Evolutionary conservation across 495 filamentous ascomycete genomes (phyloP), one percentile per base, ranked within the genome.

Genomic region (Neurospora tetraspora): DNA sequence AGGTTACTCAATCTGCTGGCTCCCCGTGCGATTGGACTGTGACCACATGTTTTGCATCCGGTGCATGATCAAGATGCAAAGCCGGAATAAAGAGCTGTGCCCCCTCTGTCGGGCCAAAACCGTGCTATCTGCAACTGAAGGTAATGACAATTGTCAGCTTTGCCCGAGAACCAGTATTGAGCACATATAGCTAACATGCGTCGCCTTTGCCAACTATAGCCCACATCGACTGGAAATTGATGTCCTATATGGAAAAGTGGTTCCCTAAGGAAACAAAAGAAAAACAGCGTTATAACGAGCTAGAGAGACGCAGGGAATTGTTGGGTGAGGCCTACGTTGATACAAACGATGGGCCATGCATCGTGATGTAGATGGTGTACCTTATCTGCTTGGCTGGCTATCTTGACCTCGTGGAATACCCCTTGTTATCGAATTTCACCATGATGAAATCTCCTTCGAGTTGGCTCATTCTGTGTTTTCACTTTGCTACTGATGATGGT

Each of bases 21-120:
- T 90, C 76, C 92, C 92, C 6, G 84, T 94, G 18, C 83, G 87
- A 37, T 82, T 93, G 36, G 82, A 85, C 31, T 94, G 92, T 76
- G 76, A 80, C 12, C 90, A 93, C 69, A 77, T 91, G 12, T 91
- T 92, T 77, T 94, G 92, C 80, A 92, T 92, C 34, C 83, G 89
- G 1, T 94, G 92, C 76, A 82, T 92, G 71, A 87, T 93, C 73
- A 86, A 89, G 72, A 86, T 94, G 83, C 91, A 93, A 74, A 85
- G 86, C 47, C 83, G 85, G 59, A 82, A 83, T 69, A 85, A 89
- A 73, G 80, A 81, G 16, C 78, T 82, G 36, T 94, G 92, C 76
- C 92, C 92, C 9, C 83, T 93, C 39, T 94, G 92, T 73, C 83
- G 92, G 73, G 83, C 85, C 10, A 81, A 88, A 37, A 88, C 85